Base-by-base conservation (phyloP, 2,329 filamentous ascomycete species). In the Ophiostoma australiae region DNA sequence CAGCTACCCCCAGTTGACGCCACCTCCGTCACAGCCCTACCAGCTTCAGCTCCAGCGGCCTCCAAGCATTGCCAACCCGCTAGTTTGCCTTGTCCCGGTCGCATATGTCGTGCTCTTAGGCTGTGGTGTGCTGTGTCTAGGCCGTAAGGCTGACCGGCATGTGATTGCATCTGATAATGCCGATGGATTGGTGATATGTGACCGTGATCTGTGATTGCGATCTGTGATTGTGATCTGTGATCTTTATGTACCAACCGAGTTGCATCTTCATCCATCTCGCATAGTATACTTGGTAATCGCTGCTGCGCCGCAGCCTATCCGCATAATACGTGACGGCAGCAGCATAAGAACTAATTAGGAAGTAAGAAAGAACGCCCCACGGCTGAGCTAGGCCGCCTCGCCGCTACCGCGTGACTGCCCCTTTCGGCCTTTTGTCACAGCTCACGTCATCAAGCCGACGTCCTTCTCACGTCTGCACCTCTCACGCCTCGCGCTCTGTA, bases 61-160 rank as follows among this genome's bases (percentile, higher is more conserved):
- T 58, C 52, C 52, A 58, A 58, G 52, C 52, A 31, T 58, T 58
- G 52, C 52, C 52, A 58, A 58, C 52, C 52, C 52, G 52, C 52
- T 58, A 58, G 52, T 27, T 27, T 58, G 52, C 52, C n/a, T 58
- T 27, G 23, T 11, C 23, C 52, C 52, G 52, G 52, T 31, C 52
- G 52, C 52, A 13, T 20, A 10, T n/a, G 44, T 48, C 44, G 44
- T 48, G 20, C 44, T 20, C 44, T 48, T 4, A 2, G 7, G 17
- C 17, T 48, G 44, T 11, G 10, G 10, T 41, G 8, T 3, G 27
- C 27, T 31, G 27, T 3, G 27, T 31, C 6, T 13, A 13, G 11
- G 39, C 39, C 10, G 39, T 58, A 58, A 58, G 52, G 52, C 52
- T 58, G 52, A 58, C 52, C 52, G 52, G 52, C 52, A 58, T 48